Percentiles rank a stretch among this genome's conserved stretches.
phyloP scores from a whole-genome alignment of 2,329 filamentous ascomycete genomes.

The Aspergillus persii region DNA sequence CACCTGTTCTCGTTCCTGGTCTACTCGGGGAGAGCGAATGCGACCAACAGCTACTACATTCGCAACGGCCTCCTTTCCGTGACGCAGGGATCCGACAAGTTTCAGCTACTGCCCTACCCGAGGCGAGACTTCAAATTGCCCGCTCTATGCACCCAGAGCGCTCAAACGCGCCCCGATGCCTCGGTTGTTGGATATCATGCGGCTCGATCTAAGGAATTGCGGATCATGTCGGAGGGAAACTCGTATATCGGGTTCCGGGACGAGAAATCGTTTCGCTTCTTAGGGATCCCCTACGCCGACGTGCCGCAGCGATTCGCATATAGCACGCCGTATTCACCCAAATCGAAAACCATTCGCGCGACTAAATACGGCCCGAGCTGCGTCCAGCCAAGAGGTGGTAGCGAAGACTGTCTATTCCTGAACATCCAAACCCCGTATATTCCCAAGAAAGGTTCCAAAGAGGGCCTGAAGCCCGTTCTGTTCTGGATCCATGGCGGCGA shows the following conservation, averaged over 20 bases:
- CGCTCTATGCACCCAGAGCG: conserved; percentile 51
- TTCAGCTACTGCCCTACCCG: conserved; percentile 34
- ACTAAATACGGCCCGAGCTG: conserved; percentile 51
- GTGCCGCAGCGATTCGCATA: conserved; percentile 44
- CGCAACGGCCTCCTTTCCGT: conserved; percentile 40
- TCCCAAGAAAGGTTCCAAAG: conserved; percentile 39
- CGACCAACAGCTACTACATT: conserved; percentile 45
- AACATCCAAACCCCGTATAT: conserved; percentile 51
- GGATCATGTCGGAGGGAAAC: conserved; percentile 44
- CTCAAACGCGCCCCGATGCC: conserved; percentile 26
- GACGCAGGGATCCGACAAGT: conserved; percentile 22
- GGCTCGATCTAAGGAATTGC: conserved; percentile 22
- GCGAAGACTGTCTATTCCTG: conserved; percentile 50
- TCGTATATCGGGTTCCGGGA: conserved; percentile 52
- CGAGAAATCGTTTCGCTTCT: conserved; percentile 51
- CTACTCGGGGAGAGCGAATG: conserved; percentile 38
- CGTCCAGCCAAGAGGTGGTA: conserved; percentile 38
- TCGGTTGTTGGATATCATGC: neutral
- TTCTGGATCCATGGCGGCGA: conserved; percentile 59
- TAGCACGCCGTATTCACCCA: conserved; percentile 46
- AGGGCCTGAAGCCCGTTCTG: conserved; percentile 46
- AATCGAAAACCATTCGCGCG: conserved; percentile 47
- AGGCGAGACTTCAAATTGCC: conserved; percentile 37
- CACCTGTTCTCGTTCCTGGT: conserved; percentile 47
- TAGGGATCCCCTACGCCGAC: conserved; percentile 47